phyloP scores from a whole-genome alignment of 306 rosid genomes.

The Carpinus viminea region DNA sequence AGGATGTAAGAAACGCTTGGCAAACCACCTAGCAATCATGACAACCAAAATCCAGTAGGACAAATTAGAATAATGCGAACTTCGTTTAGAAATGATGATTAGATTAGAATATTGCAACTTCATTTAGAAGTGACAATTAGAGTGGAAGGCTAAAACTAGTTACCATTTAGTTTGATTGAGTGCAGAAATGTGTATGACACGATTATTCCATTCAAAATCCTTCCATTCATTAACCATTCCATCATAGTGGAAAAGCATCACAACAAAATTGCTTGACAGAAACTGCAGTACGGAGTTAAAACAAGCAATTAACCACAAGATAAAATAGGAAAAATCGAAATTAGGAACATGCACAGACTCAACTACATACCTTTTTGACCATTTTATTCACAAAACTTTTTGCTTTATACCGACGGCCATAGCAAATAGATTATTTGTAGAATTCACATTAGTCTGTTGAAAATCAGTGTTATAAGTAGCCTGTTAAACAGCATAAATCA shows the following conservation, averaged over 20 bases:
- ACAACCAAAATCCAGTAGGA: conserved; percentile 18
- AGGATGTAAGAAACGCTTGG: conserved; percentile 96
- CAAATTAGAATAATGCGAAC: conserved; percentile 11
- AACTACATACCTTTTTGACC: conserved; percentile 71
- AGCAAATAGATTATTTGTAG: conserved; percentile 54
- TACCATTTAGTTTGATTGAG: conserved; percentile 81
- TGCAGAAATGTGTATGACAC: conserved; percentile 67
- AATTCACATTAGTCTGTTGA: conserved; percentile 38
- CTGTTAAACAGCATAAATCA: conserved; percentile 13
- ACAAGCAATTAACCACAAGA: conserved; percentile 13
- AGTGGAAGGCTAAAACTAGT: conserved; percentile 22
- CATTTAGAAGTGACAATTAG: neutral
- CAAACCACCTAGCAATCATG: conserved; percentile 81
- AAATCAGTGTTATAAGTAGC: neutral
- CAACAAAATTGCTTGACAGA: conserved; percentile 57
- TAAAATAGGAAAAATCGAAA: neutral
- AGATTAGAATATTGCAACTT: conserved; percentile 15
- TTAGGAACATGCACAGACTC: neutral
- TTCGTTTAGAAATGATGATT: neutral
- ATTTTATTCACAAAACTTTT: conserved; percentile 63
- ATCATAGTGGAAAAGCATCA: conserved; percentile 94
- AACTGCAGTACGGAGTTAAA: conserved; percentile 47
- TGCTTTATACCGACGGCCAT: conserved; percentile 80
- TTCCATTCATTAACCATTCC: conserved; percentile 70
- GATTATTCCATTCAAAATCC: conserved; percentile 57